Evolutionary conservation across 306 rosid genomes (phyloP), one percentile per base, ranked within the genome.

Genomic region (Casuarina equisetifolia): DNA sequence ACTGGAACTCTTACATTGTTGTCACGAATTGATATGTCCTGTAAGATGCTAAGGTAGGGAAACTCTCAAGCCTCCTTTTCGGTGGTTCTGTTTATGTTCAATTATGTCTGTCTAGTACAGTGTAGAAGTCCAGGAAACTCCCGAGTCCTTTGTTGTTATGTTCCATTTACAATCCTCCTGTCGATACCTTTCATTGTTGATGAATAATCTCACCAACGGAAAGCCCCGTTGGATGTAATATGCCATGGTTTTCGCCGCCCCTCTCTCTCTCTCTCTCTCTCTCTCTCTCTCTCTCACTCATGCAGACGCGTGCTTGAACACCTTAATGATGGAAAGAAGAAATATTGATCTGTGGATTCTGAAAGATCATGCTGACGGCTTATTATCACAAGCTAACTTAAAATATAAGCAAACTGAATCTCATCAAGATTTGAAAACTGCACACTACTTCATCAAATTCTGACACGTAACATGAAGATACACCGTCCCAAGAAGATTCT

Each of bases 11-110:
- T 62, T 35, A 36, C 42, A 62, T 5, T 62, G 44, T 62, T 13
- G 17, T 36, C 8, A 13, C 42, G 5, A 25, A 32, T 8, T 11
- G 11, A 7, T 1, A 46, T 46, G 51, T 46, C 7, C 51, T 3
- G 17, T 25, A 25, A 25, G 32, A 25, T 25, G 32, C 32, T 25
- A 25, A 25, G 32, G 32, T 25, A 25, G 32, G 32, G 32, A 25
- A 25, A 25, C 32, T 25, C 32, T 25, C 32, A 25, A 55, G 19
- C 7, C 19, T 25, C 17, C 19, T 9, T 25, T 25, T 61, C 36
- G 8, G 43, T 62, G 69, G 44, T 5, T 62, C 69, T 12, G 69
- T 62, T 15, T 62, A 62, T 62, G n/a, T 62, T 36, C 69, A 62
- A 62, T 62, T 62, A 62, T 10, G 43, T 62, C 11, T 16, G 69